phyloP scores from a whole-genome alignment of 495 filamentous ascomycete genomes.

The Penicillium riverlandense region DNA sequence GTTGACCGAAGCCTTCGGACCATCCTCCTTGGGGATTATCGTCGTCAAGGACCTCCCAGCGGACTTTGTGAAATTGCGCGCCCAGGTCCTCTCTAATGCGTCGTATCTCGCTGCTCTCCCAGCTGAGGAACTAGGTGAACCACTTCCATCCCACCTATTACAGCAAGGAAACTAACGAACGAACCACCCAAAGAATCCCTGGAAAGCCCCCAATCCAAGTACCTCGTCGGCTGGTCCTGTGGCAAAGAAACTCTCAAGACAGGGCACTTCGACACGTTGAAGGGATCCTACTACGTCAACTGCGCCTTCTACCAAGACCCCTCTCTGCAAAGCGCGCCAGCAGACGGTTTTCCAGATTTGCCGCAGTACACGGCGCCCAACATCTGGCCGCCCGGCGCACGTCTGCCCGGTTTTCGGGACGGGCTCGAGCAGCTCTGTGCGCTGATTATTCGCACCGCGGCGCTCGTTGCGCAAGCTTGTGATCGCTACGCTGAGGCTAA shows the following conservation, averaged over 20 bases:
- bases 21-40: conserved; percentile 85
- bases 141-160: conserved; percentile 1
- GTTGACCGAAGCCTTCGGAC: conserved; percentile 83
- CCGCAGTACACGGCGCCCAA: conserved; percentile 66
- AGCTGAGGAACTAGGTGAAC: conserved; percentile 59
- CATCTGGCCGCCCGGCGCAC: conserved; percentile 67
- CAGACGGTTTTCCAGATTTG: conserved; percentile 50
- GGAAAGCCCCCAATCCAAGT: conserved; percentile 43
- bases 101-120: conserved; percentile 85
- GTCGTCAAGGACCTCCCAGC: conserved; percentile 76
- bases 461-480: conserved; percentile 79
- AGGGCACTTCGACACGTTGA: conserved; percentile 83
- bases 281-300: conserved; percentile 96
- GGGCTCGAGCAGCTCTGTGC: conserved; percentile 70
- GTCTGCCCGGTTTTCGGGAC: conserved; percentile 64
- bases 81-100: conserved; percentile 72
- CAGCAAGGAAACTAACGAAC: conserved; percentile 5
- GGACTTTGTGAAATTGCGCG: conserved; percentile 61
- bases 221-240: conserved; percentile 65
- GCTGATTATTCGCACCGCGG: conserved; percentile 82
- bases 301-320: conserved; percentile 84
- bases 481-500: conserved; percentile 76
- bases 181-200: conserved; percentile 30
- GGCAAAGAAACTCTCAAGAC: conserved; percentile 92
- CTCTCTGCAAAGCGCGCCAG: conserved; percentile 50